Conservation (phyloP, 1,284 basidiomycete genomes). For the Pascua sp. region DNA sequence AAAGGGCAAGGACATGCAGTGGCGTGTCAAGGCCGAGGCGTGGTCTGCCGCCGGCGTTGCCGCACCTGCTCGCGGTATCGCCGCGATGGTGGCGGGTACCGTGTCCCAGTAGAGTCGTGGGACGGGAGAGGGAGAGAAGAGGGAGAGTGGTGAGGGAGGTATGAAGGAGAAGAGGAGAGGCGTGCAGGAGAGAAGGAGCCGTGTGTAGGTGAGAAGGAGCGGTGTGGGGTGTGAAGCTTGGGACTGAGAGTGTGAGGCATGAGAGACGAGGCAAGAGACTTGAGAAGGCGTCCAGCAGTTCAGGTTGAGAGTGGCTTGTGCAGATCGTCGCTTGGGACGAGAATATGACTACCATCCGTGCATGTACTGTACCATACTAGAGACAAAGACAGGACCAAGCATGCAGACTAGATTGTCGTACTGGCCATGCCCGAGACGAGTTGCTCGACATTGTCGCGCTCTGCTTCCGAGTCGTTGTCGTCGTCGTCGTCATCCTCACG, state of each 20-base stretch:
- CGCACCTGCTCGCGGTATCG: not conserved
- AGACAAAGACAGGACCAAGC: too few species aligned
- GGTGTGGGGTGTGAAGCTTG: not conserved
- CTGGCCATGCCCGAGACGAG: constrained; percentile 17
- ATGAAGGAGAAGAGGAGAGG: too few species aligned
- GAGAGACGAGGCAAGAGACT: not conserved
- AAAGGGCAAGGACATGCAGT: constrained; percentile 35
- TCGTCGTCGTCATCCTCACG: constrained; percentile 14
- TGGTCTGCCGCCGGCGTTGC: constrained; percentile 8
- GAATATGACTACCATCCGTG: too few species aligned
- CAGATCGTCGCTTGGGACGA: too few species aligned
- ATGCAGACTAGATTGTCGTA: not conserved
- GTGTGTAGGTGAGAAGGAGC: too few species aligned
- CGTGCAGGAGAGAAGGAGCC: too few species aligned
- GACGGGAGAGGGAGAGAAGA: too few species aligned
- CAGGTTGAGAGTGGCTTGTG: not conserved
- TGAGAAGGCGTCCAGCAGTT: not conserved
- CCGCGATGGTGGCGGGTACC: not conserved
- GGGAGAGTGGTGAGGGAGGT: too few species aligned
- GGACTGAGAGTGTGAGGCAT: not conserved
- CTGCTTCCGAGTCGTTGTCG: constrained; percentile 25
- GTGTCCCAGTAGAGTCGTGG: not conserved
- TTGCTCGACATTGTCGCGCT: constrained; percentile 37
- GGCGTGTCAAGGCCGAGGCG: constrained; percentile 40
- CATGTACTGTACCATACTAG: too few species aligned